Conservation (phyloP, 202 grass and related monocot species). For the Dendrocalamus latiflorus region DNA sequence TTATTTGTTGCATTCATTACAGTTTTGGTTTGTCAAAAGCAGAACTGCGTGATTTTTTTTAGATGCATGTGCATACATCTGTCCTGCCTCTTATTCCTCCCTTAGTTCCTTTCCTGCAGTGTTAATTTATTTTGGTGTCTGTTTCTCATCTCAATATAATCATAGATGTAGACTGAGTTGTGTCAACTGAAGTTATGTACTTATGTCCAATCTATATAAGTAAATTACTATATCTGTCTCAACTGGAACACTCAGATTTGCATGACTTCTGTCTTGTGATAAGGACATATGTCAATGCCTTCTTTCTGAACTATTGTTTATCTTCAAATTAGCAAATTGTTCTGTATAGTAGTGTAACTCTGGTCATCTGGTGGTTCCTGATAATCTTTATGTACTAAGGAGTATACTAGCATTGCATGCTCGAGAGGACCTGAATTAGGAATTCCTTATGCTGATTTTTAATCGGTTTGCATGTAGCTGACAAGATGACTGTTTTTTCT, state of each 20-base stretch:
- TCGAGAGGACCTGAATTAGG: not conserved
- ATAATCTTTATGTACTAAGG: not conserved
- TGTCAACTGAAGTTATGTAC: not conserved
- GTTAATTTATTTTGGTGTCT: conserved; percentile 1
- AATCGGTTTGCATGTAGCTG: not conserved
- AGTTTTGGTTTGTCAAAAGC: conserved; percentile 3
- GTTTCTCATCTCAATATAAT: not conserved
- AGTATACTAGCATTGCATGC: not conserved
- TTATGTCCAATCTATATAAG: not conserved
- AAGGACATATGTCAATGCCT: not conserved
- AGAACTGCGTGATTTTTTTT: not conserved
- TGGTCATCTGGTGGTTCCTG: not conserved
- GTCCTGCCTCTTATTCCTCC: not conserved
- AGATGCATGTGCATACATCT: not conserved
- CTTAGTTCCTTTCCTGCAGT: not conserved
- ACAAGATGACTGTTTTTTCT: not conserved
- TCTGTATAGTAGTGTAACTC: not conserved
- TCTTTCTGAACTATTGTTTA: not conserved
- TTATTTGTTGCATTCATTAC: conserved; percentile 17
- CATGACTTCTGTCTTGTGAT: not conserved
- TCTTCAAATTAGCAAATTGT: not conserved
- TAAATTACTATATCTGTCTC: not conserved
- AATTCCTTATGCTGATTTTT: not conserved
- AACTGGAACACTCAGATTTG: not conserved
- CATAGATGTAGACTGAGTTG: not conserved